These are phyloP conservation scores for Mycena rosella DNA, from an alignment of 768 basidiomycete species.

Conservation along the genomic window DNA sequence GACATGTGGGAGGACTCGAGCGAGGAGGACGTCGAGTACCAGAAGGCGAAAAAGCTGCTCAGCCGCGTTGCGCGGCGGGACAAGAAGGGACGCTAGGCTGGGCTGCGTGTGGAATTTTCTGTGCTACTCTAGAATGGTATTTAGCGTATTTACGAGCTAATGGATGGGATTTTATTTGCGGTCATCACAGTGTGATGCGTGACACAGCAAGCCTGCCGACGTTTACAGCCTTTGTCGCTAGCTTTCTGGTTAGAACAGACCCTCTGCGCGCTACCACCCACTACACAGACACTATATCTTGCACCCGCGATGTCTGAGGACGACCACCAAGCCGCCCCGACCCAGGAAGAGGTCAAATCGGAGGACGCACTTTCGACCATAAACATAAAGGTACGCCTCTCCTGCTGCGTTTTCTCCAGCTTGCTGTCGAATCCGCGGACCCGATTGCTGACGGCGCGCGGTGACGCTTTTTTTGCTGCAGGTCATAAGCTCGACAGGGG, in stretches of 20 bases:
- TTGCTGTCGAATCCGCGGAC: background rate
- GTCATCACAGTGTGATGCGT: too few relatives aligned
- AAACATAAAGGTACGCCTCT: conserved; percentile 77
- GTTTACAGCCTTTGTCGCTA: conserved; percentile 18
- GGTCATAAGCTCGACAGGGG: conserved; percentile 82
- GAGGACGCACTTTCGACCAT: conserved; percentile 76
- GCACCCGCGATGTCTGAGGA: conserved; percentile 67
- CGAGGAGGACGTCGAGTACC: conserved; percentile 80
- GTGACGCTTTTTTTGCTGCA: conserved; percentile 51
- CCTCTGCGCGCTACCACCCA: background rate
- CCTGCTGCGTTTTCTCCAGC: background rate
- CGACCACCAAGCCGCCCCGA: conserved; percentile 52
- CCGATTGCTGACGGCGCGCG: conserved; percentile 11
- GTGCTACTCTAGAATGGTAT: conserved; percentile 8
- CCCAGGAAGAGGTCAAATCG: conserved; percentile 62
- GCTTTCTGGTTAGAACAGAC: conserved; percentile 3
- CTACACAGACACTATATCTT: background rate
- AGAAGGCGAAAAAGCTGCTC: conserved; percentile 67
- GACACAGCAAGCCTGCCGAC: conserved; percentile 20
- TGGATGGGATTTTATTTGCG: background rate
- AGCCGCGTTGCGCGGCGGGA: conserved; percentile 56
- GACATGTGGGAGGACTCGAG: conserved; percentile 83
- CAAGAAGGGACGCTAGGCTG: conserved; percentile 16
- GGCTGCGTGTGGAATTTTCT: too few relatives aligned
- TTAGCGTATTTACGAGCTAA: conserved; percentile 13